phyloP scores from a whole-genome alignment of 306 rosid genomes.

The Begonia loranthoides region DNA sequence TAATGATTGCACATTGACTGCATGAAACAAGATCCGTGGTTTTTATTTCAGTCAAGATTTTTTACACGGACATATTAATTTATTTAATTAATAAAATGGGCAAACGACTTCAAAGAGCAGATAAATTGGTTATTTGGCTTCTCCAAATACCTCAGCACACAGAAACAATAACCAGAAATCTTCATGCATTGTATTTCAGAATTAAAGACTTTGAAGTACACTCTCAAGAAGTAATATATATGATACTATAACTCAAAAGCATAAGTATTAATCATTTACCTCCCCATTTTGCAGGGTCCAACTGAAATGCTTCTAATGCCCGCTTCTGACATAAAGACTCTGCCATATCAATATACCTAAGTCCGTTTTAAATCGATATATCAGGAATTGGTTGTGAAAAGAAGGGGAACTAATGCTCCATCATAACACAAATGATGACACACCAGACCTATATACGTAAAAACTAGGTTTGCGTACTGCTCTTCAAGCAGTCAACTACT shows the following conservation, averaged over 20 bases:
- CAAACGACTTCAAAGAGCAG: constrained; percentile 5
- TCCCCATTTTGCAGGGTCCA: constrained; percentile 97
- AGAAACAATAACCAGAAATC: too few species aligned
- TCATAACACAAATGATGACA: not conserved
- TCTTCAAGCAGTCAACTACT: too few species aligned
- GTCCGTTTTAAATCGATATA: constrained; percentile 10
- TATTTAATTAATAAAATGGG: too few species aligned
- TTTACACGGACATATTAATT: too few species aligned
- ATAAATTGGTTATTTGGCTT: too few species aligned
- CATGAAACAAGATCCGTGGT: constrained; percentile 18
- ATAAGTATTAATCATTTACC: constrained; percentile 25
- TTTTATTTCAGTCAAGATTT: constrained; percentile 5
- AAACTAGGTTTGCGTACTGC: too few species aligned
- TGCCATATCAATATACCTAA: constrained; percentile 89
- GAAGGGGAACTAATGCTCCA: not conserved
- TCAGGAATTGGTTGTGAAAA: not conserved
- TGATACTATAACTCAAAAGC: not conserved
- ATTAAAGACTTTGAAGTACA: too few species aligned
- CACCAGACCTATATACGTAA: not conserved
- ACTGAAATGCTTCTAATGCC: constrained; percentile 62
- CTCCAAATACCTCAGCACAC: too few species aligned
- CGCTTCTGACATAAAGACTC: constrained; percentile 80
- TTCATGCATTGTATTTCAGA: too few species aligned
- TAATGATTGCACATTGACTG: constrained; percentile 87
- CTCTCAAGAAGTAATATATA: too few species aligned